Evolutionary conservation across 768 basidiomycete species (phyloP), one percentile per base, ranked within the genome.

Genomic region (Tylopilus vinaceipallidus): DNA sequence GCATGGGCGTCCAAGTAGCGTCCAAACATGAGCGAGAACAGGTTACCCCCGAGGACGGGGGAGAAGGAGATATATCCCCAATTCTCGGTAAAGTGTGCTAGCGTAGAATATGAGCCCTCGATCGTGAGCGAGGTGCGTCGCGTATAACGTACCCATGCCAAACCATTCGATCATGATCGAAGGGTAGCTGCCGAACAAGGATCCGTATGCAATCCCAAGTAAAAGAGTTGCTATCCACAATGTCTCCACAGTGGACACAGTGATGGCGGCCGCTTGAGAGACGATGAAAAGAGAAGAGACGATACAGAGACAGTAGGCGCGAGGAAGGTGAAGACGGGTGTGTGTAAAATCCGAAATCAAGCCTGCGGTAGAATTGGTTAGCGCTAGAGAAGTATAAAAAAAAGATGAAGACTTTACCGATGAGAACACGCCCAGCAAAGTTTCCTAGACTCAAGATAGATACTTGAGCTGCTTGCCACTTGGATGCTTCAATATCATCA

Each of bases 81-180:
- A 67, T 94, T 94, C 71, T 93, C 86, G 1, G 84, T 84, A 57
- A 89, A 87, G 62, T 87, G 86, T 12, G 74, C 83, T 85, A 55
- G 13, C 19, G 10, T 6, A 26, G 24, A 23, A 30, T 2, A 49
- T 35, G 23, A 42, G n/a, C n/a, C n/a, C n/a, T n/a, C n/a, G n/a
- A n/a, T n/a, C n/a, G n/a, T n/a, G 7, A 4, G 24, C n/a, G 6
- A 23, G 35, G 47, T 16, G n/a, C 13, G 1, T 19, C 2, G 19
- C 2, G 16, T 7, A 20, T 9, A 13, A 81, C 87, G 61, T 58
- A 89, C 89, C 73, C 60, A 95, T 73, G 7, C 92, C 92, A 57
- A 94, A 95, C 90, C 89, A 93, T 57, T 95, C 93, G 22, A 94
- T 76, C 44, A 81, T 75, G 26, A 95, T 75, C n/a, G 85, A 82